Evolutionary conservation across 257 asterid species (phyloP), one percentile per base, ranked within the genome.

Genomic region (Solanum chaucha): DNA sequence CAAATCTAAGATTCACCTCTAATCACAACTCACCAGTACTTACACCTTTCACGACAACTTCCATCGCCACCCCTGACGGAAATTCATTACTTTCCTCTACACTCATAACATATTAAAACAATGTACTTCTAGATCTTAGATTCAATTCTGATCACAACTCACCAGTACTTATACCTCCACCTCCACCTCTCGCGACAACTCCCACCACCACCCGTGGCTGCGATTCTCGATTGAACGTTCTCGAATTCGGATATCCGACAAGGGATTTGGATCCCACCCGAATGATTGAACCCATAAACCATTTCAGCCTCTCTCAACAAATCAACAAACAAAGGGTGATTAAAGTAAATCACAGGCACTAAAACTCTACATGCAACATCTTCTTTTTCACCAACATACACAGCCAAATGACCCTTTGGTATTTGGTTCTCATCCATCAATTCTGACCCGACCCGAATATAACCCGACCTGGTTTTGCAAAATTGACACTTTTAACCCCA

Each of bases 191-290:
- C 26, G 22, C 8, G 24, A 71, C 26, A 71, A 71, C 41, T 32
- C 10, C 41, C 41, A 70, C 44, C 77, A n/a, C 89, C 86, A n/a
- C 83, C 51, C 2, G 86, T 87, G 88, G 93, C 92, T 59, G 93
- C 95, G 20, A 95, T 93, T 87, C 88, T 89, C 88, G 83, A 91
- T 90, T 90, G 89, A 75, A 95, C 88, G 24, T 83, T 65, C 75
- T 95, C 95, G 35, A 95, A 89, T 30, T 91, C 90, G 41, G 98
- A 90, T 88, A 59, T 90, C 38, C 86, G 94, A 82, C 98, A 95
- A 36, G 98, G 97, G 73, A 95, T 93, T 89, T 93, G 97, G 88
- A 95, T 91, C 90, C 96, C 94, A 34, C 98, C 94, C 4, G 90
- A 77, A 19, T 93, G 94, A 73, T 95, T 58, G 64, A 92, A 95